A percentile compares a stretch with the other conserved stretches of the same genome.
phyloP scores from a whole-genome alignment of 306 rosid species.

The Castanea crenata region DNA sequence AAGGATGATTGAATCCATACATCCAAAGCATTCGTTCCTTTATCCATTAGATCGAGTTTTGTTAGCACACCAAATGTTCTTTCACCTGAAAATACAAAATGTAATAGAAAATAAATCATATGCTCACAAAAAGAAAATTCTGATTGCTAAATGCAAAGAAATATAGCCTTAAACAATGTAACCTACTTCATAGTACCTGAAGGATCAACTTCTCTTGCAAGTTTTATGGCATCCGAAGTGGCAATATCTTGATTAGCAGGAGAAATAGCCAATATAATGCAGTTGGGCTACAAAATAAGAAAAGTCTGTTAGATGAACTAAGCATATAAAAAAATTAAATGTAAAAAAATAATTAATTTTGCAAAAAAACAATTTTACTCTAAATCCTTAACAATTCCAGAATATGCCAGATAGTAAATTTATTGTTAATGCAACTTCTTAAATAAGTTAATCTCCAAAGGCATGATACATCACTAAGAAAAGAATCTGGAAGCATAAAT shows the following conservation, averaged over 20 bases:
- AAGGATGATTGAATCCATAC: slow-evolving; percentile 41
- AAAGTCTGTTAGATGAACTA: slow-evolving; percentile 30
- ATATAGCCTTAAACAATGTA: slow-evolving; percentile 11
- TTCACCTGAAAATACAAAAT: slow-evolving; percentile 62
- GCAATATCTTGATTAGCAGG: slow-evolving; percentile 99
- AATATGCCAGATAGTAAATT: not conserved
- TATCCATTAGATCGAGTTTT: slow-evolving; percentile 94
- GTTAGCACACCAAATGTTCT: slow-evolving; percentile 96
- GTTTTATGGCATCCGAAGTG: slow-evolving; percentile 90
- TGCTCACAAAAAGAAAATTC: not conserved
- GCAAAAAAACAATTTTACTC: not conserved
- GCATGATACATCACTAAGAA: not conserved
- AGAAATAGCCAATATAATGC: slow-evolving; percentile 87
- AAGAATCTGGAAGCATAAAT: not conserved
- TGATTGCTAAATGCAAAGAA: slow-evolving; percentile 5
- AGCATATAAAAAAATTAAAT: not conserved
- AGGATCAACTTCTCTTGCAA: slow-evolving; percentile 91
- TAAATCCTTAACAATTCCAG: not conserved
- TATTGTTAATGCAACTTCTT: not conserved
- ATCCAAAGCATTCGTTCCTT: slow-evolving; percentile 92
- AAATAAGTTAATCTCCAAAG: slow-evolving; percentile 3
- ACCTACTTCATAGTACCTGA: slow-evolving; percentile 48
- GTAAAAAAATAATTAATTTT: not conserved
- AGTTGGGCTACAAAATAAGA: slow-evolving; percentile 74
- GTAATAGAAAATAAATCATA: slow-evolving; percentile 3